Base-by-base conservation (phyloP, 805 yeast species). In the Candida insectalens region DNA sequence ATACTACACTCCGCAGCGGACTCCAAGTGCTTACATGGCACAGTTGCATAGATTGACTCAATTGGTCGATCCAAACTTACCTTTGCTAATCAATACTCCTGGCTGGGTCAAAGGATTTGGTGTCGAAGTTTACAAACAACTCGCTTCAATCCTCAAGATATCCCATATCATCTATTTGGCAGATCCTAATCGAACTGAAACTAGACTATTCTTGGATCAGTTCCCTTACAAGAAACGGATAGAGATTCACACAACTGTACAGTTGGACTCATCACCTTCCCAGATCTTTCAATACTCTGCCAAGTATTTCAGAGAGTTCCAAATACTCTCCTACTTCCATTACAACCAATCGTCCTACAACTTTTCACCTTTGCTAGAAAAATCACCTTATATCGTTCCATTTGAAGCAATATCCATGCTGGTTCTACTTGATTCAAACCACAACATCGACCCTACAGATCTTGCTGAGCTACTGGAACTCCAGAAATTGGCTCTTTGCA, bases 51-150 rank as follows among this genome's bases (percentile, higher is more conserved):
- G 62, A 3, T 53, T 83, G 14, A 49, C 69, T 4, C 21, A 22
- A 6, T 43, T 48, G 44, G 20, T 46, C 30, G 34, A 50, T 47
- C 46, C 47, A 32, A 43, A 60, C 35, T 15, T 67, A 60, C 36
- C 37, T 12, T 55, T 85, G 3, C 52, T 87, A 1, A 65, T 88
- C 4, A 87, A 87, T 46, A 72, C 88, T 1, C 89, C 96, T 0
- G 23, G 95, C 0, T 87, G 95, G 95, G 71, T 85, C 20, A 83
- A 82, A 53, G 96, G 96, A 0, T 75, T 74, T 41, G 96, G 96
- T 0, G 63, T 77, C 12, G 78, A 74, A 31, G 56, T 87, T 6
- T 60, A 83, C n/a, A 61, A 55, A 12, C 58, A 64, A 19, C 55
- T 81, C 2, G 60, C 76, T 2, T 39, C 45, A 1, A 38, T 52